Percentiles rank a stretch among this genome's conserved stretches.
Conservation (phyloP, 1,139 yeast genomes). For the Magnusiomyces tetraspermus region DNA sequence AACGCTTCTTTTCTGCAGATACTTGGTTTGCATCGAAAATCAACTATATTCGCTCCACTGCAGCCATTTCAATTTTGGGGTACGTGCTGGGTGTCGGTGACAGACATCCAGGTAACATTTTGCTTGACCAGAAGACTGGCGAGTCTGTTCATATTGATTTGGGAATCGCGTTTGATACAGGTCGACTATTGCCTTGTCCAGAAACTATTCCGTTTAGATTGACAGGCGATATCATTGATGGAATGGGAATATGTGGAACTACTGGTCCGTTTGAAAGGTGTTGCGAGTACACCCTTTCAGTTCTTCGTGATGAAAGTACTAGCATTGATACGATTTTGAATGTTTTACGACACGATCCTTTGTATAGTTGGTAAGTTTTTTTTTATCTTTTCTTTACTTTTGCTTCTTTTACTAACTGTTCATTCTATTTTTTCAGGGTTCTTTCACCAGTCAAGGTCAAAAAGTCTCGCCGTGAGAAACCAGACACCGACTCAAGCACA, state of each 20-base stretch:
- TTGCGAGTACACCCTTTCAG: slow-evolving; percentile 65
- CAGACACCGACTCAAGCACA: slow-evolving; percentile 24
- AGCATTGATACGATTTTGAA: slow-evolving; percentile 75
- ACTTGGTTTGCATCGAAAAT: slow-evolving; percentile 63
- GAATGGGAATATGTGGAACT: slow-evolving; percentile 76
- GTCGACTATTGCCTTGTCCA: slow-evolving; percentile 72
- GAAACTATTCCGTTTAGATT: slow-evolving; percentile 90
- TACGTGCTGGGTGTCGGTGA: slow-evolving; percentile 88
- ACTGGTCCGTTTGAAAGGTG: slow-evolving; percentile 65
- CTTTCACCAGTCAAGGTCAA: slow-evolving; percentile 35
- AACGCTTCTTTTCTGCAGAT: slow-evolving; percentile 45
- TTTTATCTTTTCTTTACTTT: not conserved
- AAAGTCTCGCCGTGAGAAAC: slow-evolving; percentile 41
- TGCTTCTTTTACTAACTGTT: not conserved
- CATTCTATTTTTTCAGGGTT: slow-evolving; percentile 19
- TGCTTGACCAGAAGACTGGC: slow-evolving; percentile 69
- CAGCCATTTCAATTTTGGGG: slow-evolving; percentile 80
- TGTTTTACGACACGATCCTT: slow-evolving; percentile 84
- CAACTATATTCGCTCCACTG: slow-evolving; percentile 68
- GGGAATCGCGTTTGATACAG: slow-evolving; percentile 95
- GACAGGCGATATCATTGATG: slow-evolving; percentile 86
- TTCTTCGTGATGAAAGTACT: slow-evolving; percentile 54
- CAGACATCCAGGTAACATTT: slow-evolving; percentile 82
- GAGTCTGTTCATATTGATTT: slow-evolving; percentile 94
- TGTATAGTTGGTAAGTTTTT: slow-evolving; percentile 75